Evolutionary conservation across 148 eudicot species (phyloP).

Genomic region (Amaranthus hypochondriacus): DNA sequence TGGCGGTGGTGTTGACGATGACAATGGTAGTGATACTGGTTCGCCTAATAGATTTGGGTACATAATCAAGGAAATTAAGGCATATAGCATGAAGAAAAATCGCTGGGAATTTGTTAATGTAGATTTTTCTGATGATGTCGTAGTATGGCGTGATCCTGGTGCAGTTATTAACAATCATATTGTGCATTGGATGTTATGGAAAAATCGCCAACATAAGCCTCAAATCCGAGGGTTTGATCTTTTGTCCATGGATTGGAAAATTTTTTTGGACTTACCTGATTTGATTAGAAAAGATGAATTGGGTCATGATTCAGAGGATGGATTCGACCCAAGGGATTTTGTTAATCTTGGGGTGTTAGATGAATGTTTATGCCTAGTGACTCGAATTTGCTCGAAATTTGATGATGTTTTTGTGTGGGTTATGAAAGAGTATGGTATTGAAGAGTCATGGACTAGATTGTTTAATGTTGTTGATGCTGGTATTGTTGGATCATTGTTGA

Average conservation of each 20-base stretch:
- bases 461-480: neutral
- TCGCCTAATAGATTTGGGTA: neutral
- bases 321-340: neutral
- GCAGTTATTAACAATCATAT: conserved; percentile 5
- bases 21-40: too few species aligned
- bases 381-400: neutral
- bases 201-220: neutral
- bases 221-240: neutral
- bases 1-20: neutral
- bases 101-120: neutral
- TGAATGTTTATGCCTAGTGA: conserved; percentile 6
- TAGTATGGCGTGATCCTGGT: conserved; percentile 2
- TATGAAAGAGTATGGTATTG: conserved; percentile 17
- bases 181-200: conserved; percentile 11
- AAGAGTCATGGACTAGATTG: conserved; percentile 11
- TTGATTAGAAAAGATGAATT: neutral
- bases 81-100: neutral
- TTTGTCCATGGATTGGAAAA: neutral
- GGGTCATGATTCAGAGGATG: neutral
- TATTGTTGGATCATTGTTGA: neutral
- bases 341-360: conserved; percentile 8
- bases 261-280: neutral
- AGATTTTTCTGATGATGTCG: neutral
- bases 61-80: neutral
- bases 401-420: conserved; percentile 14